phyloP scores from a whole-genome alignment of 2,329 filamentous ascomycete species.

The Blastomyces emzantsi region DNA sequence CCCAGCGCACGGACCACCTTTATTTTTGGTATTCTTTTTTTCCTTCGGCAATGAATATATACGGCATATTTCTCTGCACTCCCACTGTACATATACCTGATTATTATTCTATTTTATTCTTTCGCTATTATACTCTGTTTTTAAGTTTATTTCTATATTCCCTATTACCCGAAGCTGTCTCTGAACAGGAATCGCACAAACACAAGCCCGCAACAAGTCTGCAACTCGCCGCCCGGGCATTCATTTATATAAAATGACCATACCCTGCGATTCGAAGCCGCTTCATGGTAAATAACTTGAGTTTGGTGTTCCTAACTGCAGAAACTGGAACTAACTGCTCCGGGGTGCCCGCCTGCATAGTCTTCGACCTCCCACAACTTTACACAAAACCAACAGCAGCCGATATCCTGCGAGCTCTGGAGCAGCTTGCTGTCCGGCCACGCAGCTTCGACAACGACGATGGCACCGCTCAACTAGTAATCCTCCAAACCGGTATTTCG shows the following conservation, averaged over 20 bases:
- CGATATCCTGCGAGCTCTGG: slow-evolving; percentile 57
- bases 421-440: slow-evolving; percentile 56
- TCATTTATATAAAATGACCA: slow-evolving; percentile 14
- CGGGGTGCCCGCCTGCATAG: slow-evolving; percentile 29
- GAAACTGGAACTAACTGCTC: slow-evolving; percentile 19
- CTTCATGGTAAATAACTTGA: slow-evolving; percentile 30
- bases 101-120: background rate
- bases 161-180: background rate
- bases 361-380: slow-evolving; percentile 70
- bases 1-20: slow-evolving; percentile 11
- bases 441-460: slow-evolving; percentile 35
- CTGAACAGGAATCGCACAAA: background rate
- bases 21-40: slow-evolving; percentile 8
- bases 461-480: slow-evolving; percentile 23
- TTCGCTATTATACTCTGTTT: slow-evolving; percentile 7
- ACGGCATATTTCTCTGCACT: background rate
- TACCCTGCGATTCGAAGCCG: slow-evolving; percentile 30
- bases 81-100: slow-evolving; percentile 11
- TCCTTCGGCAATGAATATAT: slow-evolving; percentile 19
- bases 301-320: slow-evolving; percentile 21
- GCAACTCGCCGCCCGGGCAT: background rate
- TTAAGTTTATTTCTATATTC: background rate
- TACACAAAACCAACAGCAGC: slow-evolving; percentile 63
- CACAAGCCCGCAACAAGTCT: background rate
- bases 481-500: slow-evolving; percentile 35